Evolutionary conservation across 2,329 filamentous ascomycete genomes (phyloP).

Genomic region (Arachnopeziza araneosa): DNA sequence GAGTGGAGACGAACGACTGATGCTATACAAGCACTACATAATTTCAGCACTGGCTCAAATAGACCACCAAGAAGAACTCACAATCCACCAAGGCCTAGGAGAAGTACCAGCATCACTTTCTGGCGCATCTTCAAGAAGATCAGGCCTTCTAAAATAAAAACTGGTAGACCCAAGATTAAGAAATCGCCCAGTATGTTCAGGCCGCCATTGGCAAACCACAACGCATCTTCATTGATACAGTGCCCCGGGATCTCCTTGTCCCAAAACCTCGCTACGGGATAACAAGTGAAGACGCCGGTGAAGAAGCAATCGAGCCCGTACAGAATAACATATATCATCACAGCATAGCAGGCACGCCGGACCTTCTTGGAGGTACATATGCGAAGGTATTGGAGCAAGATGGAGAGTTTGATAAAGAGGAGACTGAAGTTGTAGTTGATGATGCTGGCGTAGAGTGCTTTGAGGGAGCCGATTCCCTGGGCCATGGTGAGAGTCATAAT

Average conservation of each 20-base stretch:
- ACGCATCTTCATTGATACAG: slow-evolving; percentile 3
- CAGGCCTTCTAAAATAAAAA: slow-evolving; percentile 5
- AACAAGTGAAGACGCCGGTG: slow-evolving; percentile 6
- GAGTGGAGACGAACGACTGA: slow-evolving; percentile 5
- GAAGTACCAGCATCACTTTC: neutral
- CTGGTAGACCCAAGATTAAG: slow-evolving; percentile 2
- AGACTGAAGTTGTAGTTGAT: slow-evolving; percentile 8
- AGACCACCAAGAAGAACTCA: neutral
- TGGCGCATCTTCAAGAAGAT: neutral
- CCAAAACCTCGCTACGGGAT: slow-evolving; percentile 7
- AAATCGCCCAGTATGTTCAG: slow-evolving; percentile 8
- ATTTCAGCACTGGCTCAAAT: neutral
- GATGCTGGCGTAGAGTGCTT: slow-evolving; percentile 5
- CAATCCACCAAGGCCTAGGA: slow-evolving; percentile 6
- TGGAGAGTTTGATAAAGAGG: slow-evolving; percentile 10
- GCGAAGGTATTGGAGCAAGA: slow-evolving; percentile 8
- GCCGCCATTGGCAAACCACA: slow-evolving; percentile 8
- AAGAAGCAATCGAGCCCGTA: slow-evolving; percentile 3
- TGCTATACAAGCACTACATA: slow-evolving; percentile 4
- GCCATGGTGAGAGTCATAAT: neutral
- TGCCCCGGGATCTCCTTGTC: slow-evolving; percentile 2
- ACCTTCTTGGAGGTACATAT: neutral
- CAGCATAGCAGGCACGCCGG: neutral
- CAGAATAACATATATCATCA: slow-evolving; percentile 3
- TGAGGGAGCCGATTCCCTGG: slow-evolving; percentile 1